phyloP scores from a whole-genome alignment of 352 stramenopile species.

The Phytophthora brassicae region DNA sequence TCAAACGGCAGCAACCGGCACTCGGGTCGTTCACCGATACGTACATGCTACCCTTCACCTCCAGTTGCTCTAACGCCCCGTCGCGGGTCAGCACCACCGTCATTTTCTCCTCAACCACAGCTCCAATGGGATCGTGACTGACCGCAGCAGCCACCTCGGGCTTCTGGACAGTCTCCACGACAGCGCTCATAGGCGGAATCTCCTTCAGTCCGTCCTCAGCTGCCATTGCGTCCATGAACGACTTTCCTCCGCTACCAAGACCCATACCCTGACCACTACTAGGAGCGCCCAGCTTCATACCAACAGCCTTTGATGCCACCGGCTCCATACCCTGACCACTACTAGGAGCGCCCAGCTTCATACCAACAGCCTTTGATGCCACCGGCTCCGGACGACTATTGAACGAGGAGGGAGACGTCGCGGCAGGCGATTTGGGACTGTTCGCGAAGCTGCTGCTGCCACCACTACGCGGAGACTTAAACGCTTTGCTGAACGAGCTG shows the following conservation, averaged over 20 bases:
- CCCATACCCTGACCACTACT: slow-evolving; percentile 56
- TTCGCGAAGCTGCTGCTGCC: slow-evolving; percentile 42
- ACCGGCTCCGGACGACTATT: slow-evolving; percentile 48
- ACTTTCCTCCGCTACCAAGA: slow-evolving; percentile 68
- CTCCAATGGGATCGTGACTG: slow-evolving; percentile 80
- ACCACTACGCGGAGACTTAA: slow-evolving; percentile 64
- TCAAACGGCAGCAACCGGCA: slow-evolving; percentile 69
- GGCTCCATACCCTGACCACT: slow-evolving; percentile 42
- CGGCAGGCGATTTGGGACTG: slow-evolving; percentile 34
- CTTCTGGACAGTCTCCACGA: slow-evolving; percentile 59
- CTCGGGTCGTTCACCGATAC: slow-evolving; percentile 82
- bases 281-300: slow-evolving; percentile 67
- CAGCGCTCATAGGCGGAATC: slow-evolving; percentile 78
- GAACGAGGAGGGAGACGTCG: slow-evolving; percentile 73
- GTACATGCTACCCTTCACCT: slow-evolving; percentile 87
- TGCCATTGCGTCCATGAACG: slow-evolving; percentile 86
- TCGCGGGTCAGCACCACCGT: slow-evolving; percentile 83
- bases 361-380: slow-evolving; percentile 60
- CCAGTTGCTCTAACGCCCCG: slow-evolving; percentile 79
- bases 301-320: slow-evolving; percentile 53
- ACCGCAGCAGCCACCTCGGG: slow-evolving; percentile 64
- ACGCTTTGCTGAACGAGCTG: slow-evolving; percentile 63
- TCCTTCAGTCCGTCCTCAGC: slow-evolving; percentile 87
- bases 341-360: slow-evolving; percentile 60
- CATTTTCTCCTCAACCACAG: slow-evolving; percentile 88